Evolutionary conservation across 1,139 yeast species (phyloP), one percentile per base, ranked within the genome.

Genomic region (Magnusiomyces sp.): DNA sequence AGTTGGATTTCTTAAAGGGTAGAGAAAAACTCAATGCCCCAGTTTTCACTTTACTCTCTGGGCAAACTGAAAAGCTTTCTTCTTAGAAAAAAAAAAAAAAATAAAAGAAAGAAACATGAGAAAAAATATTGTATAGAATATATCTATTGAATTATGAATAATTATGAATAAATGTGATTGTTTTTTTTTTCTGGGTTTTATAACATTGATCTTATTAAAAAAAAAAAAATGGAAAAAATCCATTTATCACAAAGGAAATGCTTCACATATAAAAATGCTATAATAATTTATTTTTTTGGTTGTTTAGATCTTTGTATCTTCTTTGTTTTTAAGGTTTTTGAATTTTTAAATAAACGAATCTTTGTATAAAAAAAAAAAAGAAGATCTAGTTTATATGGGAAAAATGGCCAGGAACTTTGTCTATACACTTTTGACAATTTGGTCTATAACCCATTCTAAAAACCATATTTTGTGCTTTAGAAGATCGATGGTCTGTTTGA

Each of bases 1-100:
- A 92, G 71, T 80, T 92, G 63, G 94, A 88, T 65, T 92, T 92
- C 78, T 79, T 92, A 67, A 83, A 88, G 66, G 99, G 98, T 57
- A 81, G 96, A 70, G 92, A 85, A 56, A 84, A 79, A 72, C 80
- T 92, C 62, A 79, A 76, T 56, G 89, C 92, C 49, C 95, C 94
- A 40, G 85, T 84, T 10, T 89, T 80, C 74, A 90, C 97, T 42
- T 77, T 92, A 59, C 75, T 92, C 62, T 81, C 81, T 54, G 96
- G 95, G 48, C 97, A 90, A 53, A 40, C 50, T 11, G 48, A 47
- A 19, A 45, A 44, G 43, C 47, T 50, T 31, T 27, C 27, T n/a
- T 40, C 46, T 14, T 43, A 34, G 33, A 37, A 33, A 20, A 2
- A 46, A 29, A 5, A 29, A 32, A 16, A 29, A 40, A 14, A 39